Base-by-base conservation (phyloP, 345 rosid genomes). In the Euphorbia peplus region DNA sequence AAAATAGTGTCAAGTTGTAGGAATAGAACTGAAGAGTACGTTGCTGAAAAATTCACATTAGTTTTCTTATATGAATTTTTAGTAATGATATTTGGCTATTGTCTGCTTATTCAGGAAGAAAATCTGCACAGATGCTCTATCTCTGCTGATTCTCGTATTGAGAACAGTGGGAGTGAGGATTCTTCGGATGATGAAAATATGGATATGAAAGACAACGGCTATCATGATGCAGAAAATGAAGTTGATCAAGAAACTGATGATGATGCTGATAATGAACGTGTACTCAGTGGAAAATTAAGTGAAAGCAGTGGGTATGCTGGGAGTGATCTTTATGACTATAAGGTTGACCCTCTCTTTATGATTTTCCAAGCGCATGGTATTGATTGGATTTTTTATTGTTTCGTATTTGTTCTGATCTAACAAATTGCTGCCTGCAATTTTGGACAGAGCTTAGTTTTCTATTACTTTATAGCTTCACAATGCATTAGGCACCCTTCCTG, bases 121-220 rank as follows among this genome's bases (percentile, higher is more conserved):
- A 91, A 82, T 81, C 85, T 95, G 61, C 95, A 88, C 66, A 88
- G 97, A 83, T 87, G 99, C 82, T 95, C 97, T 37, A 84, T 91
- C 51, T 91, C 97, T 41, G 95, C 95, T 11, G 95, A 91, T 73
- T 95, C 97, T 67, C 88, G 80, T 75, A 80, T 91, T 60, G 99
- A 85, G 72, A 90, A 90, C 76, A 91, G 95, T 81, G 95, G 84
- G 60, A 93, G 86, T 78, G 99, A 91, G 46, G 93, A 90, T 71
- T 95, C 99, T 60, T 79, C 88, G 63, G 97, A 95, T 69, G 93
- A 90, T 83, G 97, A 90, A 82, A 88, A 88, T 79, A 65, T 76
- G 63, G 89, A 88, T 76, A 39, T 75, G 30, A 91, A 90, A 82
- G 83, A 82, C 59, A 86, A 84, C 75, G 90, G 85, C n/a, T 88